Percentiles rank a stretch among this genome's conserved stretches.
phyloP scores from a whole-genome alignment of 768 basidiomycete species.

The Lentinula raphanica region DNA sequence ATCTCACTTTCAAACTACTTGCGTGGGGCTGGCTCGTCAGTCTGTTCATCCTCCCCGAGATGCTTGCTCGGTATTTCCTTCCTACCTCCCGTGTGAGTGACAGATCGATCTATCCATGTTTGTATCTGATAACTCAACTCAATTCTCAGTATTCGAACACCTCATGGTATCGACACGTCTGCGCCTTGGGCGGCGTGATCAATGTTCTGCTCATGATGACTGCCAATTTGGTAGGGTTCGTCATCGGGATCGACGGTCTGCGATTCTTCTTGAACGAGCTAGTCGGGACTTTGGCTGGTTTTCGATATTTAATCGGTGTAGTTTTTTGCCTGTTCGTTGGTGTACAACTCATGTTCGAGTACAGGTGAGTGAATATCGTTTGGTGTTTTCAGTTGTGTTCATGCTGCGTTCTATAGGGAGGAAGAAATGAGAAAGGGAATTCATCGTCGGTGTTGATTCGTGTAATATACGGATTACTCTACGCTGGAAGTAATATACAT shows the following conservation, averaged over 20 bases:
- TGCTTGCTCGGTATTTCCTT: constrained; percentile 55
- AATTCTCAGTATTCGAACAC: constrained; percentile 52
- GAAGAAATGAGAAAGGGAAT: constrained; percentile 69
- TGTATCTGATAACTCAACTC: background rate
- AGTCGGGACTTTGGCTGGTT: constrained; percentile 57
- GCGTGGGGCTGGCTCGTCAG: constrained; percentile 97
- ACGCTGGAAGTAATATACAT: too few species aligned
- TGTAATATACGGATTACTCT: too few species aligned
- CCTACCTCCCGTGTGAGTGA: constrained; percentile 57
- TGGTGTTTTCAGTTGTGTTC: background rate
- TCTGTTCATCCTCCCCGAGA: constrained; percentile 85
- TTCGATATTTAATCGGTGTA: constrained; percentile 58
- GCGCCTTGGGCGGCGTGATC: constrained; percentile 74
- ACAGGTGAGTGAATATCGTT: constrained; percentile 52
- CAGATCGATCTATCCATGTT: background rate
- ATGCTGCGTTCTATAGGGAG: constrained; percentile 40
- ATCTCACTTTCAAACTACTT: constrained; percentile 78
- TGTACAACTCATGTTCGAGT: constrained; percentile 94
- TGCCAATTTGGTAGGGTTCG: constrained; percentile 94
- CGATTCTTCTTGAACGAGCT: constrained; percentile 60
- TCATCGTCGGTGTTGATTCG: constrained; percentile 37
- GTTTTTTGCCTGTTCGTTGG: constrained; percentile 70
- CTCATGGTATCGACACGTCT: constrained; percentile 83
- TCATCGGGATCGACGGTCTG: constrained; percentile 80
- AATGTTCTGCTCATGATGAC: constrained; percentile 84